Evolutionary conservation across 2,329 filamentous ascomycete genomes (phyloP).

Genomic region (Aspergillus brunneoviolaceus): DNA sequence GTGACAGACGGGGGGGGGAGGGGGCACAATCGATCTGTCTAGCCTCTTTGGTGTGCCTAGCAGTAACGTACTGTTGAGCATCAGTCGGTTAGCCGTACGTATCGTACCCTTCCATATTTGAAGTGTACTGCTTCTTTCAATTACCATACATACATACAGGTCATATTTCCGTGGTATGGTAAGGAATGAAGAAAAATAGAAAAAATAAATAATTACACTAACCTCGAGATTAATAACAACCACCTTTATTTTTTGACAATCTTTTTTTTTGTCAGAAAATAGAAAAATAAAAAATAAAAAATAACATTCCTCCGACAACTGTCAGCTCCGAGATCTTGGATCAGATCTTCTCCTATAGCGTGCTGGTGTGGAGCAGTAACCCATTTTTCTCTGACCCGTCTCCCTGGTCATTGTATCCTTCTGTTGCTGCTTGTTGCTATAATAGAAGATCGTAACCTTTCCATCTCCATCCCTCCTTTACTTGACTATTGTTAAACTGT

Average conservation of each 20-base stretch:
- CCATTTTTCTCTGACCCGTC: constrained; percentile 36
- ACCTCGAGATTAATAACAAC: constrained; percentile 2
- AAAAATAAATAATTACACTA: constrained; percentile 2
- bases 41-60: background rate
- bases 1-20: no score
- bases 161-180: background rate
- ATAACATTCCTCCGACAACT: constrained; percentile 29
- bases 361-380: constrained; percentile 32
- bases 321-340: constrained; percentile 43
- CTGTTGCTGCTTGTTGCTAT: constrained; percentile 26
- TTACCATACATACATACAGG: constrained; percentile 11
- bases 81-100: background rate
- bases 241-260: constrained; percentile 8
- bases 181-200: background rate
- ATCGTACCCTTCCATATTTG: background rate
- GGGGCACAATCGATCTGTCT: background rate
- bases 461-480: constrained; percentile 17
- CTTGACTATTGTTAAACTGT: constrained; percentile 11
- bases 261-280: constrained; percentile 9
- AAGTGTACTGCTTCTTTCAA: background rate
- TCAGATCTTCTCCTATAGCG: constrained; percentile 42
- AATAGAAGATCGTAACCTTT: constrained; percentile 20
- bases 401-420: constrained; percentile 33
- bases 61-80: background rate
- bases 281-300: background rate